phyloP scores from a whole-genome alignment of 352 stramenopile species.

The Phytophthora boehmeriae region DNA sequence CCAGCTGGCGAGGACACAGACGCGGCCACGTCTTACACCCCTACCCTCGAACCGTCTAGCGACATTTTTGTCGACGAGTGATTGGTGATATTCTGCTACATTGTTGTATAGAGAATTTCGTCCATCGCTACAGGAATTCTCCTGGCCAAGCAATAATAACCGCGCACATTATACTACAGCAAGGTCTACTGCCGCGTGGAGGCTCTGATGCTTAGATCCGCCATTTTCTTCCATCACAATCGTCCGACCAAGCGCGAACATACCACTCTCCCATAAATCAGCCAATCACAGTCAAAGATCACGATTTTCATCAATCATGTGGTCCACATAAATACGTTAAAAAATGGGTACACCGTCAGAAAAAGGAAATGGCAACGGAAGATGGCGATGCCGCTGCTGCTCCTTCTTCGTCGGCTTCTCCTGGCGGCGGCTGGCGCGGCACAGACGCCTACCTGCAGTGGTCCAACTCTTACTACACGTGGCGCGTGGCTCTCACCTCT shows the following conservation, averaged over 20 bases:
- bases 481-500: constrained; percentile 54
- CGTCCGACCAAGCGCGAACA: not conserved
- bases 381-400: constrained; percentile 1
- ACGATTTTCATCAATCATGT: too few species aligned
- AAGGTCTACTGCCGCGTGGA: not conserved
- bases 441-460: constrained; percentile 58
- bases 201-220: too few species aligned
- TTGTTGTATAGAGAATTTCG: not conserved
- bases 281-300: not conserved
- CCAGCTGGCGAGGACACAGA: not conserved
- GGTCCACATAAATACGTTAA: too few species aligned
- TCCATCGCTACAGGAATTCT: too few species aligned
- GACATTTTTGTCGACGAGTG: too few species aligned
- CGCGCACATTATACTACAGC: too few species aligned
- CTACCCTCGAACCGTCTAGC: too few species aligned
- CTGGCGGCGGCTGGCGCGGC: constrained; percentile 32
- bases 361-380: constrained; percentile 10
- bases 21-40: not conserved
- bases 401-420: constrained; percentile 3
- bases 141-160: too few species aligned
- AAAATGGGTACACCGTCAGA: too few species aligned
- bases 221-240: not conserved
- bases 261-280: not conserved
- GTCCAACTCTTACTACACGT: constrained; percentile 78
- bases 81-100: not conserved